Base-by-base conservation (phyloP, 2,329 filamentous ascomycete species). In the Fusarium newnesense region DNA sequence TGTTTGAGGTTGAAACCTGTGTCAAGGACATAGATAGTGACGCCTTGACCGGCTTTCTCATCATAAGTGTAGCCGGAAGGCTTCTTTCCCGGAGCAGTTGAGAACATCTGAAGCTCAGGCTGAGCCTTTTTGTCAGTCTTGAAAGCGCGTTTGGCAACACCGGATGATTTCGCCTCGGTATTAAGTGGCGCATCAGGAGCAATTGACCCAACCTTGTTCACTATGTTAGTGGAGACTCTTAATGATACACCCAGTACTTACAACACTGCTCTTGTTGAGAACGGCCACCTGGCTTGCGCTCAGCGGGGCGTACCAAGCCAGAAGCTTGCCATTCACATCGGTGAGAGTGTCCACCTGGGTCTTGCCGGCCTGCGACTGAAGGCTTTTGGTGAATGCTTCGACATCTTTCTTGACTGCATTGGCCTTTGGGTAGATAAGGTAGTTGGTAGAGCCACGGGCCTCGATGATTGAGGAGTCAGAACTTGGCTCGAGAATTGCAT, bases 171-270 rank as follows among this genome's bases (percentile, higher is more conserved):
- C 0, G 5, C 13, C 3, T 39, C 2, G 24, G 19, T 18, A 34
- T 30, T 28, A 2, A 54, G 24, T 0, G 24, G 24, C 7, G 34
- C 50, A 54, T 39, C 34, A 21, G 50, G 24, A 18, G 36, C 24
- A 37, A 54, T 3, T 26, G 34, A 26, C 0, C 50, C 50, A 0
- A 54, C 5, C 34, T 54, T 28, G 13, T 21, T 28, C 0, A 1
- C 4, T 1, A 2, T 4, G 50, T 54, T 39, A 54, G 21, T 5
- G 9, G 7, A 21, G 4, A 0, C 1, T 5, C 18, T 9, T 2
- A 0, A 7, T 16, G 0, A 36, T 5, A 21, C 9, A 11, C 0
- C 4, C 9, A 30, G 24, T 18, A 54, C 34, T 39, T 54, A 54
- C 36, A 39, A 39, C 2, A 9, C 3, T 30, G 24, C 1, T 18